These are phyloP conservation scores for Haplosporangium sp. DNA, from an alignment of 371 early-diverging fungal species.

Conservation along the genomic window DNA sequence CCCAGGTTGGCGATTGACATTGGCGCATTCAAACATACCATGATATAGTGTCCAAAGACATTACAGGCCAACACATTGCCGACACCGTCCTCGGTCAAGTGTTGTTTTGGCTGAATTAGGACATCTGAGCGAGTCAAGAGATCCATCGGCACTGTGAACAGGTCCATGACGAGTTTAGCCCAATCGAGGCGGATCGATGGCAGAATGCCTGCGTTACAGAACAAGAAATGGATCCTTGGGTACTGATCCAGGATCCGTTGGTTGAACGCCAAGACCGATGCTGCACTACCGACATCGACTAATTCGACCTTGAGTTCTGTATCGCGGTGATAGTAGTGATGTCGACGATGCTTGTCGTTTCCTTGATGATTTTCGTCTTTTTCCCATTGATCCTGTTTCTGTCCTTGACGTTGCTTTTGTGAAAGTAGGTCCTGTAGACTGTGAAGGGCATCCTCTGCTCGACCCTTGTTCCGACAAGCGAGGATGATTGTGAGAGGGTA, in stretches of 20 bases:
- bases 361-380: background rate
- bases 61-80: constrained; percentile 86
- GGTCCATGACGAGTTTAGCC: constrained; percentile 55
- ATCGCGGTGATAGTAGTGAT: constrained; percentile 1
- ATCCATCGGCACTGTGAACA: constrained; percentile 67
- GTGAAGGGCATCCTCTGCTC: constrained; percentile 69
- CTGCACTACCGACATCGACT: constrained; percentile 67
- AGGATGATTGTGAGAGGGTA: constrained; percentile 68
- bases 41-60: constrained; percentile 89
- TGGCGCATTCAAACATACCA: constrained; percentile 57
- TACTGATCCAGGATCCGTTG: constrained; percentile 53
- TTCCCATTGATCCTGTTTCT: background rate
- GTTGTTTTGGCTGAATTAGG: constrained; percentile 70
- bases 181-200: constrained; percentile 67
- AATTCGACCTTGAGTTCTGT: constrained; percentile 56
- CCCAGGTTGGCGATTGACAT: background rate
- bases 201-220: constrained; percentile 88
- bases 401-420: constrained; percentile 7
- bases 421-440: constrained; percentile 59
- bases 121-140: constrained; percentile 77
- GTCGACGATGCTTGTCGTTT: background rate
- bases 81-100: constrained; percentile 71
- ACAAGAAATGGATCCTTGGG: constrained; percentile 70
- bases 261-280: constrained; percentile 57
- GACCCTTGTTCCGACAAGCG: constrained; percentile 76